Evolutionary conservation across 1,284 basidiomycete genomes (phyloP).

Genomic region (Malassezia nana): DNA sequence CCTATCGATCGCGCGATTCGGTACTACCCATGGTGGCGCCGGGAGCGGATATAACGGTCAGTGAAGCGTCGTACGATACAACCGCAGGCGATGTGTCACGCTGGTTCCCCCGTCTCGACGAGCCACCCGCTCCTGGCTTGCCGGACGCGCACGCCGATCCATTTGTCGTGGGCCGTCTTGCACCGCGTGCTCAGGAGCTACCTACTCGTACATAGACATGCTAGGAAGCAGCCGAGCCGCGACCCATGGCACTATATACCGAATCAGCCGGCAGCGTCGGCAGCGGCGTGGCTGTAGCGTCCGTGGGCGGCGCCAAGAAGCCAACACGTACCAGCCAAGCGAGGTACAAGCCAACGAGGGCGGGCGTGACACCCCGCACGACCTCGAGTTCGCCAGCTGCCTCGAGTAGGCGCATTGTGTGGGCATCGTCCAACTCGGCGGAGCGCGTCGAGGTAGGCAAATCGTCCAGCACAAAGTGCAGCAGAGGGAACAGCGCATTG

Average conservation of each 20-base stretch:
- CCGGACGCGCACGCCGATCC: neutral
- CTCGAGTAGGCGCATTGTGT: constrained; percentile 62
- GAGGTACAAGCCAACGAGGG: constrained; percentile 76
- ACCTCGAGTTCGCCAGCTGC: constrained; percentile 52
- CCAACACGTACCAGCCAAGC: constrained; percentile 81
- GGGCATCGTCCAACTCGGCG: constrained; percentile 77
- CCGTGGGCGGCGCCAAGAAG: constrained; percentile 56
- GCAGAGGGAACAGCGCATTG: constrained; percentile 90
- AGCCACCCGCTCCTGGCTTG: neutral
- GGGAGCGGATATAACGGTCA: neutral
- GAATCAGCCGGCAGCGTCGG: constrained; percentile 27
- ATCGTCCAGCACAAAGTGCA: constrained; percentile 95
- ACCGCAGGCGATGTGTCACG: neutral
- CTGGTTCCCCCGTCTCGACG: neutral
- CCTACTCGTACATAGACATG: neutral
- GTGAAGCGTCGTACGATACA: neutral
- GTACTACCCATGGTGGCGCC: constrained; percentile 5
- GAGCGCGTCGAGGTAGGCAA: constrained; percentile 92
- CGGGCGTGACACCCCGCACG: constrained; percentile 63
- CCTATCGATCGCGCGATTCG: constrained; percentile 14
- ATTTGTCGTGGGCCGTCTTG: neutral
- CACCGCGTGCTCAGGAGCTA: neutral
- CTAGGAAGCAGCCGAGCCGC: constrained; percentile 32
- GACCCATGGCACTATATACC: constrained; percentile 40
- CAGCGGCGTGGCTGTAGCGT: constrained; percentile 18